Evolutionary conservation across 2,329 filamentous ascomycete genomes (phyloP).

Genomic region (Ascochyta pisi): DNA sequence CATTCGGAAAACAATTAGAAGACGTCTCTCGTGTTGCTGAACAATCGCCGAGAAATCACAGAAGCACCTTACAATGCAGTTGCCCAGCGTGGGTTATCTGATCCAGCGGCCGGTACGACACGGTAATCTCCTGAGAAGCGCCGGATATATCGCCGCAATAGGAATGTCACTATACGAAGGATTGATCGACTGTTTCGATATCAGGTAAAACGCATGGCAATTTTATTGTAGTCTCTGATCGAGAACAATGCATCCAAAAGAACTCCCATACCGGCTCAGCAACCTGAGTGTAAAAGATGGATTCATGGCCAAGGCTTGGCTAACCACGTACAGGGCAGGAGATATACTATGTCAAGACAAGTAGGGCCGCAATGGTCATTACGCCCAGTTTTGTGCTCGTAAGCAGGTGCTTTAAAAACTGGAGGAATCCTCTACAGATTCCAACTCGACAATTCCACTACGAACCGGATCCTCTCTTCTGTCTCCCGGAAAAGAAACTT

Average conservation of each 20-base stretch:
- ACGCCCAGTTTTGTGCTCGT: neutral
- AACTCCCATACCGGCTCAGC: neutral
- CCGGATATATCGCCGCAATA: slow-evolving; percentile 4
- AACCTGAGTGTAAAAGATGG: neutral
- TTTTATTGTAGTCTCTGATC: neutral
- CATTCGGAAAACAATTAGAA: too few relatives aligned
- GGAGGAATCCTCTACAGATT: neutral
- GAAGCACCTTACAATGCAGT: neutral
- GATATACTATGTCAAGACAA: neutral
- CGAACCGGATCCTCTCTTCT: too few relatives aligned
- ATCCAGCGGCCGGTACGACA: neutral
- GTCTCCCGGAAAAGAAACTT: too few relatives aligned
- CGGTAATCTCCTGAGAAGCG: neutral
- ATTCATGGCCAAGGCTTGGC: slow-evolving; percentile 2
- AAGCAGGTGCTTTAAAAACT: neutral
- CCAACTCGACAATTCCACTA: neutral
- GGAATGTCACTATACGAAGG: slow-evolving; percentile 4
- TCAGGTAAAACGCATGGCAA: neutral
- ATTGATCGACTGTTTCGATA: neutral
- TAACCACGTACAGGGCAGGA: neutral
- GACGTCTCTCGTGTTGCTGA: slow-evolving; percentile 33
- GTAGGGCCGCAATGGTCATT: slow-evolving; percentile 5
- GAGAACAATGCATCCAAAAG: neutral
- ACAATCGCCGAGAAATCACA: neutral
- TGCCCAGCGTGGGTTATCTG: too few relatives aligned